phyloP scores from a whole-genome alignment of 2,329 filamentous ascomycete species.

The Sporothrix mexicana region DNA sequence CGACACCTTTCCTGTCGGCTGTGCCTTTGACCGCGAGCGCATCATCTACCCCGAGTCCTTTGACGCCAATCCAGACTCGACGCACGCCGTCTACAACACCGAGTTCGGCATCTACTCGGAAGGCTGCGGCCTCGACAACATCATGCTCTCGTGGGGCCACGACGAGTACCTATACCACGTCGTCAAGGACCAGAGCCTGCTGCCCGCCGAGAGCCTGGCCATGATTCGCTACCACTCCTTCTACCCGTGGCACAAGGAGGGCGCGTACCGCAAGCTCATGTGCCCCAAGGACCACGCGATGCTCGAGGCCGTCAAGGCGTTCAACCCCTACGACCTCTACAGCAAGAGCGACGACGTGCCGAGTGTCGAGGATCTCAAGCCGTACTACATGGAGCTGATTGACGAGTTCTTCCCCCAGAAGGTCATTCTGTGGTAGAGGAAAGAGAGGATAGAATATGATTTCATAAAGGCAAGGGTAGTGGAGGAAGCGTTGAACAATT shows the following conservation, averaged over 20 bases:
- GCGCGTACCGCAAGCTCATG: conserved; percentile 84
- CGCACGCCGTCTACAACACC: conserved; percentile 74
- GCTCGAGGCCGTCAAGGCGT: conserved; percentile 80
- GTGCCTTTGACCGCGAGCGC: conserved; percentile 68
- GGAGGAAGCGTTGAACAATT: background rate
- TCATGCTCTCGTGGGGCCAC: conserved; percentile 91
- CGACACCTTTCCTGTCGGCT: conserved; percentile 81
- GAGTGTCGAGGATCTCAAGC: conserved; percentile 77
- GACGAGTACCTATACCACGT: conserved; percentile 89
- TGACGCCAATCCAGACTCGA: conserved; percentile 73
- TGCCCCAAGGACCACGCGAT: conserved; percentile 79
- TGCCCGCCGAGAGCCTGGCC: conserved; percentile 81
- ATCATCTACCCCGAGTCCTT: conserved; percentile 87
- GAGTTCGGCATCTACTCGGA: conserved; percentile 79
- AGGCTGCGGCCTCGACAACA: conserved; percentile 81
- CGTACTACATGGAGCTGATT: conserved; percentile 76
- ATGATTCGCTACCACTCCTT: conserved; percentile 96
- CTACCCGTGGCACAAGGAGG: conserved; percentile 87
- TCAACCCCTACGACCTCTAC: conserved; percentile 92
- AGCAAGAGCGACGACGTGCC: conserved; percentile 87
- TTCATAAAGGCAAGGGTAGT: background rate
- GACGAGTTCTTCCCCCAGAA: conserved; percentile 74
- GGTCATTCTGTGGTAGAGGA: conserved; percentile 68
- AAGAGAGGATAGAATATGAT: background rate
- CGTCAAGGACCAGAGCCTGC: conserved; percentile 77